Evolutionary conservation across 2,329 filamentous ascomycete genomes (phyloP).

Genomic region (Penicillium sp.): DNA sequence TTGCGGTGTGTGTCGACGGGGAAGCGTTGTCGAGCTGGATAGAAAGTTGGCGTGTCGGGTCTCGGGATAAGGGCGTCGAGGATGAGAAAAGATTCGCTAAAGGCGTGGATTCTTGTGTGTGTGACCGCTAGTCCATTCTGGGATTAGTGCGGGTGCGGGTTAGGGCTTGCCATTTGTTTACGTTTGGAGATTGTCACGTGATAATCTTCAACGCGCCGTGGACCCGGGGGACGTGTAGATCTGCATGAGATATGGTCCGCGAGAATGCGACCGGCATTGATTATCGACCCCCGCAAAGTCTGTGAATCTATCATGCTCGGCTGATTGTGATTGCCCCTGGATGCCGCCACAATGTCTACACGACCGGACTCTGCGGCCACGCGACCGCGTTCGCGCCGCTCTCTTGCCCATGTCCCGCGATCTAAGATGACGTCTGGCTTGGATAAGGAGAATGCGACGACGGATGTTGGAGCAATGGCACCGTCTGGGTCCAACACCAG

Average conservation of each 20-base stretch:
- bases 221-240: slow-evolving; percentile 12
- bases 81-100: slow-evolving; percentile 45
- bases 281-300: not conserved
- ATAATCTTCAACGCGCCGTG: slow-evolving; percentile 34
- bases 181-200: slow-evolving; percentile 33
- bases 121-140: slow-evolving; percentile 39
- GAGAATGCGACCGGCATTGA: slow-evolving; percentile 19
- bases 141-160: slow-evolving; percentile 39
- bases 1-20: slow-evolving; percentile 59
- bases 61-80: slow-evolving; percentile 40
- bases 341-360: slow-evolving; percentile 36
- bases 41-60: slow-evolving; percentile 37
- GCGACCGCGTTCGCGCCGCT: slow-evolving; percentile 63
- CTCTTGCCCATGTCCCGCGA: slow-evolving; percentile 65
- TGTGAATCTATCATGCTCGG: slow-evolving; percentile 15
- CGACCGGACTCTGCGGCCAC: slow-evolving; percentile 40
- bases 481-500: slow-evolving; percentile 30
- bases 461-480: slow-evolving; percentile 61
- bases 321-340: slow-evolving; percentile 14
- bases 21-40: slow-evolving; percentile 44
- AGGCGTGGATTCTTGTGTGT: slow-evolving; percentile 44
- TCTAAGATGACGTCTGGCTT: slow-evolving; percentile 51
- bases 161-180: slow-evolving; percentile 53
- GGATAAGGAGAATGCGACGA: slow-evolving; percentile 79
- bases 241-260: slow-evolving; percentile 14